phyloP scores from a whole-genome alignment of 306 rosid species.

The Begonia fuchsioides region DNA sequence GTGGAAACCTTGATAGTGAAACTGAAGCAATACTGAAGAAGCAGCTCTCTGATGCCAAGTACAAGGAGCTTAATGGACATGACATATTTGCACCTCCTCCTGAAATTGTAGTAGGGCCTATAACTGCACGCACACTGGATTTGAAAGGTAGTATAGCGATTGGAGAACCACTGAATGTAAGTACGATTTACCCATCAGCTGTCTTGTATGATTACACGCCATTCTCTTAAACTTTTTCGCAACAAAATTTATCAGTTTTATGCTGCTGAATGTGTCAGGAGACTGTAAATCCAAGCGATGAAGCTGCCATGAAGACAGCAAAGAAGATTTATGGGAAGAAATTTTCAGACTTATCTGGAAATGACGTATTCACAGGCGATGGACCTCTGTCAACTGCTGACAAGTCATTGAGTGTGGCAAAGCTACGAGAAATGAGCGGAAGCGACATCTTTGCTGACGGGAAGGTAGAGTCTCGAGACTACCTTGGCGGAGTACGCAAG shows the following conservation, averaged over 20 bases:
- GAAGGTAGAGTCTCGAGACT: constrained; percentile 84
- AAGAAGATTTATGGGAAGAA: constrained; percentile 80
- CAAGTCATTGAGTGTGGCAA: constrained; percentile 64
- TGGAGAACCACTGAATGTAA: constrained; percentile 52
- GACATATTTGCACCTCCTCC: constrained; percentile 97
- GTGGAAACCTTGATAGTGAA: constrained; percentile 83
- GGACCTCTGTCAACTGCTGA: constrained; percentile 56
- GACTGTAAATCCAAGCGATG: constrained; percentile 22
- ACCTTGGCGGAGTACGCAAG: constrained; percentile 86
- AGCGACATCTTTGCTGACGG: constrained; percentile 95
- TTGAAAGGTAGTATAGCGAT: constrained; percentile 76
- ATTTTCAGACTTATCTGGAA: constrained; percentile 67
- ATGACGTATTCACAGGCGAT: constrained; percentile 74
- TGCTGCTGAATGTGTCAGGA: constrained; percentile 9
- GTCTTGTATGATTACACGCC: too few relatives aligned
- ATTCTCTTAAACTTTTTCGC: too few relatives aligned
- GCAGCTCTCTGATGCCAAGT: constrained; percentile 85
- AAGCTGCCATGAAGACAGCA: constrained; percentile 52
- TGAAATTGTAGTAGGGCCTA: constrained; percentile 70
- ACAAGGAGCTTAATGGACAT: constrained; percentile 86
- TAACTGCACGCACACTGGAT: constrained; percentile 60
- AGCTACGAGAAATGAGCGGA: constrained; percentile 86
- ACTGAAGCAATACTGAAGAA: constrained; percentile 54
- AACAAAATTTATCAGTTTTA: too few relatives aligned
- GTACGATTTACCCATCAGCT: constrained; percentile 3